Conservation (phyloP, 805 yeast genomes). For the Metschnikowia amazonensis region DNA sequence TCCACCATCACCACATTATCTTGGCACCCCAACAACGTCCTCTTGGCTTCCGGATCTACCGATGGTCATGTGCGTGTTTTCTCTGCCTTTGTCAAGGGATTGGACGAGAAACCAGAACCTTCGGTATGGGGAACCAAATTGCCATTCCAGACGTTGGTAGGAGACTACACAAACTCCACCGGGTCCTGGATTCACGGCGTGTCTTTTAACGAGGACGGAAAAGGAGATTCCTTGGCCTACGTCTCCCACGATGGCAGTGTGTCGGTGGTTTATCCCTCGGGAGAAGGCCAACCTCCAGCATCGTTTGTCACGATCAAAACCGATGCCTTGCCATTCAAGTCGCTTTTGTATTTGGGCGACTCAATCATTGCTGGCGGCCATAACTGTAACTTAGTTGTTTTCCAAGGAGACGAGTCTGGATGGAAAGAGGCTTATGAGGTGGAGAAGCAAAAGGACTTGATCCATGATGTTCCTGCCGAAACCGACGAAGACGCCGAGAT, state of each 20-base stretch:
- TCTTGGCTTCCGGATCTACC: conserved; percentile 86
- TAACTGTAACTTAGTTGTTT: conserved; percentile 86
- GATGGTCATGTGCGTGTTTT: conserved; percentile 91
- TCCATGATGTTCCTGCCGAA: conserved; percentile 43
- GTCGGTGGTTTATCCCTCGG: conserved; percentile 73
- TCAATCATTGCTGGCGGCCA: conserved; percentile 83
- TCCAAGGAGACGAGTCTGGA: conserved; percentile 59
- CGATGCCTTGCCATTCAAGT: conserved; percentile 72
- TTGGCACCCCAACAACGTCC: conserved; percentile 92
- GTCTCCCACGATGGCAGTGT: conserved; percentile 86
- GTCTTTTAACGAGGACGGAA: conserved; percentile 72
- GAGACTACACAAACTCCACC: conserved; percentile 63
- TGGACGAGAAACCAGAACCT: conserved; percentile 78
- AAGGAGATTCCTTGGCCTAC: conserved; percentile 62
- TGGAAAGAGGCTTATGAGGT: conserved; percentile 60
- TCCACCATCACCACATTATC: conserved; percentile 78
- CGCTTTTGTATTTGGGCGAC: conserved; percentile 67
- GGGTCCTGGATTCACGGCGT: conserved; percentile 94
- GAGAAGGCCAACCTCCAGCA: conserved; percentile 58
- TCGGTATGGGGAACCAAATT: conserved; percentile 91
- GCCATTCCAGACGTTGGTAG: conserved; percentile 90
- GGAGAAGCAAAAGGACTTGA: conserved; percentile 47
- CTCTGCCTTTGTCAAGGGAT: conserved; percentile 81
- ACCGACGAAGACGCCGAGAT: conserved; percentile 52
- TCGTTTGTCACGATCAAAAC: conserved; percentile 59